A percentile compares a stretch with the other conserved stretches of the same genome.
Evolutionary conservation across 148 eudicot genomes (phyloP).

Genomic region (Vaccinium corymbosum): DNA sequence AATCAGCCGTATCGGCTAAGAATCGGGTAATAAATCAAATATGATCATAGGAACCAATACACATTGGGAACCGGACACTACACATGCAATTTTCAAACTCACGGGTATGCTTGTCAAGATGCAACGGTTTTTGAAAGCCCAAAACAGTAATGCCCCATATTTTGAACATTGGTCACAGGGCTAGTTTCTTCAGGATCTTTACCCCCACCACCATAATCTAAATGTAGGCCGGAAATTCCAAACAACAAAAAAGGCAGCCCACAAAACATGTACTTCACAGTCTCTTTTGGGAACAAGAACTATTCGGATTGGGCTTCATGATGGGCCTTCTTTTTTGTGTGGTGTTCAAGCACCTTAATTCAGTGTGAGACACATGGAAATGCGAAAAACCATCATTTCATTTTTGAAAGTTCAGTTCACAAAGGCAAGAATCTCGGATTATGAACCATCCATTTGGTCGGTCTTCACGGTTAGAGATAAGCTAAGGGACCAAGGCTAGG

Average conservation of each 20-base stretch:
- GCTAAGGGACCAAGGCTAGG: not conserved
- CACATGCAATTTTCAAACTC: not conserved
- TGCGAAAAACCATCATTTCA: not conserved
- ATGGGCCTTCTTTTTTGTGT: not conserved
- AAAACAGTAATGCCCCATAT: not conserved
- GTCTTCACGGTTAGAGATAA: not conserved
- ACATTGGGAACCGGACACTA: not conserved
- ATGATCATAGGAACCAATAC: not conserved
- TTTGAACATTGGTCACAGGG: not conserved
- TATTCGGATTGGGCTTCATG: not conserved
- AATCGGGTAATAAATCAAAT: too few relatives aligned
- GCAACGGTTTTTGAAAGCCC: not conserved
- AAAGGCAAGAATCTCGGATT: not conserved
- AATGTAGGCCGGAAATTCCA: not conserved
- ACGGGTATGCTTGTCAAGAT: not conserved
- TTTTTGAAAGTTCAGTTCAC: not conserved
- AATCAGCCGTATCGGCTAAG: not conserved
- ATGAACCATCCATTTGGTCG: not conserved
- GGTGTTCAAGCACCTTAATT: too few relatives aligned
- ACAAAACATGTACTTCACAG: not conserved
- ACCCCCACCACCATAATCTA: not conserved
- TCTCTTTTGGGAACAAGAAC: not conserved
- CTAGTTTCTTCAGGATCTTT: not conserved
- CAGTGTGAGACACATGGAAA: not conserved
- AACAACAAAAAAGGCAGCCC: not conserved